Percentiles rank a stretch among this genome's conserved stretches.
These are phyloP conservation scores for Nepenthes gracilis DNA, from an alignment of 148 eudicot species.

Conservation along the genomic window DNA sequence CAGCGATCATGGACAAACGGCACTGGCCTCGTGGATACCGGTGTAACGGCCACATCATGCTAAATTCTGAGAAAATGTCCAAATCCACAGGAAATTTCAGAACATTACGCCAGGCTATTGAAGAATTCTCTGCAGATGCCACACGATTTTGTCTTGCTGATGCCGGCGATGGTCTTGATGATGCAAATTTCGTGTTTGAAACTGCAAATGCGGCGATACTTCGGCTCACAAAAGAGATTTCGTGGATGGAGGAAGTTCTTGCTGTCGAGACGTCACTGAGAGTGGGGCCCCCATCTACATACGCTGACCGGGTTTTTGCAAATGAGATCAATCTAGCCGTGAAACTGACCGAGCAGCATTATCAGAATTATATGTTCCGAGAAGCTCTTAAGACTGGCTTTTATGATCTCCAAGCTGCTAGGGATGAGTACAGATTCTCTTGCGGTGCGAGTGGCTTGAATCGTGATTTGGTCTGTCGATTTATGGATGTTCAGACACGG, in stretches of 20 bases:
- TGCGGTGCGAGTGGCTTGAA: constrained; percentile 79
- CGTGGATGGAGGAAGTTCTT: constrained; percentile 86
- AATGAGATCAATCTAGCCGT: constrained; percentile 79
- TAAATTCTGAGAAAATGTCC: constrained; percentile 93
- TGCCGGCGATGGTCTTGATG: constrained; percentile 97
- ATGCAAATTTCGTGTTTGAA: constrained; percentile 88
- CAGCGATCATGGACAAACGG: constrained; percentile 54
- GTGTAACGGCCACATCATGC: constrained; percentile 86
- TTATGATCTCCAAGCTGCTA: constrained; percentile 79
- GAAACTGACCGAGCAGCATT: constrained; percentile 52
- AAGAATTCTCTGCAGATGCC: constrained; percentile 86
- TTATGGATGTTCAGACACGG: constrained; percentile 82
- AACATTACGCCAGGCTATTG: constrained; percentile 64
- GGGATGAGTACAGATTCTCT: constrained; percentile 77
- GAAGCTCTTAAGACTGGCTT: constrained; percentile 84
- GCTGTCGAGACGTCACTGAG: constrained; percentile 49
- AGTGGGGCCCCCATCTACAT: constrained; percentile 41
- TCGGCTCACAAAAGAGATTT: constrained; percentile 70
- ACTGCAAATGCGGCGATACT: constrained; percentile 90
- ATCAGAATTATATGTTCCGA: constrained; percentile 52
- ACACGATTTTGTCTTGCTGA: constrained; percentile 80
- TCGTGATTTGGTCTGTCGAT: constrained; percentile 46
- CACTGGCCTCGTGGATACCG: constrained; percentile 93
- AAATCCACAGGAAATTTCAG: constrained; percentile 89
- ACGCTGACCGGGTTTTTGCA: constrained; percentile 76